Conservation (phyloP, 2,329 filamentous ascomycete species). For the Hymenoscyphus repandus region DNA sequence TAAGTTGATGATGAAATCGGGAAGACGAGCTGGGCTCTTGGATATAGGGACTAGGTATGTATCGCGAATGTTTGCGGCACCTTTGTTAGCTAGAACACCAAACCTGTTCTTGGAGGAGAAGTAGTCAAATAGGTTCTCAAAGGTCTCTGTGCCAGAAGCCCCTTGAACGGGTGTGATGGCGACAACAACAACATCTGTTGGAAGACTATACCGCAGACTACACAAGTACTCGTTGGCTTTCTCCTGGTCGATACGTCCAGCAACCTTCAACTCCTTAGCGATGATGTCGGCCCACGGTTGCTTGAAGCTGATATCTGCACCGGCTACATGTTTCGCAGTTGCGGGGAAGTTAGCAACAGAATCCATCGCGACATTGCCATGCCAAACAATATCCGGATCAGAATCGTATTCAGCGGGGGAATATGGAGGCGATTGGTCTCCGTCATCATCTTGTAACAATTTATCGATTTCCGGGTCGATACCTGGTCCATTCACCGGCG, state of each 20-base stretch:
- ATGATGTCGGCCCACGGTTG: slow-evolving; percentile 73
- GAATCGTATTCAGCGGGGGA: slow-evolving; percentile 70
- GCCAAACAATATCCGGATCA: slow-evolving; percentile 72
- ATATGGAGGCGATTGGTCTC: slow-evolving; percentile 75
- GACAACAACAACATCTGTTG: slow-evolving; percentile 80
- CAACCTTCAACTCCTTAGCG: slow-evolving; percentile 63
- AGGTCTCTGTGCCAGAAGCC: slow-evolving; percentile 50
- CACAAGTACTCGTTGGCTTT: slow-evolving; percentile 90
- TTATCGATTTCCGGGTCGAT: slow-evolving; percentile 88
- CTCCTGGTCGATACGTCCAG: slow-evolving; percentile 74
- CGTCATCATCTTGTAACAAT: slow-evolving; percentile 75
- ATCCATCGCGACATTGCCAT: slow-evolving; percentile 70
- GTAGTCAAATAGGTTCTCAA: slow-evolving; percentile 79
- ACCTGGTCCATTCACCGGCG: slow-evolving; percentile 49
- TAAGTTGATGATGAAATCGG: slow-evolving; percentile 85
- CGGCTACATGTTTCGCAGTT: slow-evolving; percentile 77
- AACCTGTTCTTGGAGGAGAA: slow-evolving; percentile 79
- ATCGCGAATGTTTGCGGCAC: slow-evolving; percentile 72
- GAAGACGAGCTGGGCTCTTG: slow-evolving; percentile 62
- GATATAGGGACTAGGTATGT: slow-evolving; percentile 87
- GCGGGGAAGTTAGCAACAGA: slow-evolving; percentile 70
- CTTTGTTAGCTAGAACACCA: slow-evolving; percentile 78
- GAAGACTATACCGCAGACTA: slow-evolving; percentile 73
- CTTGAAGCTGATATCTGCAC: slow-evolving; percentile 64
- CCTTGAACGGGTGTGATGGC: slow-evolving; percentile 62